These are phyloP conservation scores for Neurospora pannonica DNA, from an alignment of 495 filamentous ascomycete genomes.

Conservation along the genomic window DNA sequence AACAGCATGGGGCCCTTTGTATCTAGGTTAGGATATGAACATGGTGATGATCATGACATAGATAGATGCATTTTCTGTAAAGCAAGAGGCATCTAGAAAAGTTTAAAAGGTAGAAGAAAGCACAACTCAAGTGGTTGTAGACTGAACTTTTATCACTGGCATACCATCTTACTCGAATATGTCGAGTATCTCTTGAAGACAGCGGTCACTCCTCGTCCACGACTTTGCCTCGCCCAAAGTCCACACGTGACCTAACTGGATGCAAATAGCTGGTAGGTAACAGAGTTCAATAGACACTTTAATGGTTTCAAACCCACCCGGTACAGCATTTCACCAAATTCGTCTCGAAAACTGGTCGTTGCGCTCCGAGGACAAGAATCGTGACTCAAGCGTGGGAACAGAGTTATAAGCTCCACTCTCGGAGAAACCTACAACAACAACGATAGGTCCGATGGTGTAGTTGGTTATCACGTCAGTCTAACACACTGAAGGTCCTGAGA, in stretches of 20 bases:
- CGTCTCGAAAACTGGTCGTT: neutral
- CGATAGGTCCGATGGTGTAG: neutral
- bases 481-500: neutral
- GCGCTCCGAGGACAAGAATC: neutral
- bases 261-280: neutral
- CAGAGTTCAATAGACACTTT: neutral
- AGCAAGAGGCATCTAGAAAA: neutral
- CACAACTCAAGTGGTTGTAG: too few relatives aligned
- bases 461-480: neutral
- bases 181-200: neutral
- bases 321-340: neutral
- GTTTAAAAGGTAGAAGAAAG: neutral
- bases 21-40: neutral
- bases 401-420: neutral
- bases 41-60: neutral
- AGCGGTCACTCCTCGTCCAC: neutral
- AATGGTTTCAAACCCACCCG: neutral
- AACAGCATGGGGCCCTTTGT: neutral
- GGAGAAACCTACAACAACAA: neutral
- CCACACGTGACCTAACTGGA: neutral
- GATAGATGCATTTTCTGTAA: neutral
- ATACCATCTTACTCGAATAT: neutral
- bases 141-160: neutral
- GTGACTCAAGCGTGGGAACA: neutral
- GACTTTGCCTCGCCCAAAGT: neutral